A percentile compares a stretch with the other conserved stretches of the same genome.
These are phyloP conservation scores for Zygoascus meyerae DNA, from an alignment of 1,139 yeast species.

Conservation along the genomic window DNA sequence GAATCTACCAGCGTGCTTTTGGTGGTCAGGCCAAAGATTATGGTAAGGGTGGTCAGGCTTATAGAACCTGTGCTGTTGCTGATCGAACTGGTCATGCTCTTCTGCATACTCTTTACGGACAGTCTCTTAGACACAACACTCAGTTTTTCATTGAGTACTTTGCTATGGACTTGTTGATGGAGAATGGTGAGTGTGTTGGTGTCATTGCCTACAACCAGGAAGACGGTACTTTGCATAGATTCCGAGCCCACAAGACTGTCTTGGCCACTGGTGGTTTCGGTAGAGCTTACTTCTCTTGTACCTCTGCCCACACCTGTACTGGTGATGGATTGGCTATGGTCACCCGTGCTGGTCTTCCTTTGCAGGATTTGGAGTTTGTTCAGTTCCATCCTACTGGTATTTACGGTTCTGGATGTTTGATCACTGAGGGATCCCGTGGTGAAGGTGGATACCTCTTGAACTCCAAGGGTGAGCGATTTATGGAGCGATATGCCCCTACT, in stretches of 20 bases:
- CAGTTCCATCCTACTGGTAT: conserved; percentile 99
- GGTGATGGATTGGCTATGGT: conserved; percentile 99
- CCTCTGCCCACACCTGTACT: conserved; percentile 98
- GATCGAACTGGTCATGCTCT: conserved; percentile 98
- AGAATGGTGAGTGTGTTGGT: conserved; percentile 95
- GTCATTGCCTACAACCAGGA: conserved; percentile 97
- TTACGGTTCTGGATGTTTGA: conserved; percentile 97
- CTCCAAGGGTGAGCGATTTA: conserved; percentile 97
- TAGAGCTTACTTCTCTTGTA: conserved; percentile 96
- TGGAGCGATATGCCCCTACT: conserved; percentile 99
- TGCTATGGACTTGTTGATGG: conserved; percentile 91
- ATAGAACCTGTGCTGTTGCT: conserved; percentile 98
- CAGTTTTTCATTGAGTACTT: conserved; percentile 97
- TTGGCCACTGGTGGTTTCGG: conserved; percentile 99
- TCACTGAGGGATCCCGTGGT: conserved; percentile 99
- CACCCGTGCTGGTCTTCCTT: conserved; percentile 94
- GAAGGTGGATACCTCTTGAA: conserved; percentile 97
- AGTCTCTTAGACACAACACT: conserved; percentile 92
- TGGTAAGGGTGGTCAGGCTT: conserved; percentile 99
- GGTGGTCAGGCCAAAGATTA: conserved; percentile 96
- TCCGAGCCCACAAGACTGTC: conserved; percentile 93
- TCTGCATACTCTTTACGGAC: conserved; percentile 94
- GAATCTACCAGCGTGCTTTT: conserved; percentile 97
- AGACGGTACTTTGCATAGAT: conserved; percentile 97
- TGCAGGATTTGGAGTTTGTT: conserved; percentile 95